phyloP scores from a whole-genome alignment of 2,329 filamentous ascomycete species.

The Dactylellina drechsleri region DNA sequence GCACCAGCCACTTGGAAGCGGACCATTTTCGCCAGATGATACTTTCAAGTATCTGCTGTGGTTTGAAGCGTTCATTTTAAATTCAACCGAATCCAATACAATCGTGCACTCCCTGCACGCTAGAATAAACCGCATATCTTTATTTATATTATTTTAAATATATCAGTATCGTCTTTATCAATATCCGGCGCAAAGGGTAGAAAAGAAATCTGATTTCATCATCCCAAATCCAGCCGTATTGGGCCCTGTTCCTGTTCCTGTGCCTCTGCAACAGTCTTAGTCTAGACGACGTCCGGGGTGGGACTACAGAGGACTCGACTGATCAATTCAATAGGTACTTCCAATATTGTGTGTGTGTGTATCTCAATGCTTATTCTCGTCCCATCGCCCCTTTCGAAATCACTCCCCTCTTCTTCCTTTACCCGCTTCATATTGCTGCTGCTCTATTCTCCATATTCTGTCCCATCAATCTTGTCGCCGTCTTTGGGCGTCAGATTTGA shows the following conservation, averaged over 20 bases:
- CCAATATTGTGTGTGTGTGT: too few relatives aligned
- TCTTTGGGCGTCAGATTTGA: slow-evolving; percentile 45
- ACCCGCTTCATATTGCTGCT: not conserved
- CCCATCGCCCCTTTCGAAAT: not conserved
- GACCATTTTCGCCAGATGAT: slow-evolving; percentile 35
- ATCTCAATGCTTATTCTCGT: not conserved
- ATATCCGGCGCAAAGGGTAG: slow-evolving; percentile 45
- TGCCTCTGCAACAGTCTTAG: slow-evolving; percentile 4
- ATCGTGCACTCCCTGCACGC: not conserved
- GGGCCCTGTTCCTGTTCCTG: not conserved
- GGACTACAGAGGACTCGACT: not conserved
- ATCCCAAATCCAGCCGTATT: slow-evolving; percentile 1
- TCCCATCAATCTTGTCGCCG: slow-evolving; percentile 12
- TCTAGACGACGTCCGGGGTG: not conserved
- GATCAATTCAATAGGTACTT: not conserved
- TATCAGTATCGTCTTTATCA: not conserved
- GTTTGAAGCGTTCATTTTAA: not conserved
- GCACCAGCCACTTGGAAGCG: slow-evolving; percentile 34
- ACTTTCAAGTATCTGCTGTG: not conserved
- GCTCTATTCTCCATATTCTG: not conserved
- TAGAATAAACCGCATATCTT: not conserved
- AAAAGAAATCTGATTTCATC: not conserved
- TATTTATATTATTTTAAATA: not conserved
- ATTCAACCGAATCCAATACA: not conserved
- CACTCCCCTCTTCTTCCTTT: not conserved